Evolutionary conservation across 2,329 filamentous ascomycete genomes (phyloP).

Genomic region (Decorospora gaudefroyi): DNA sequence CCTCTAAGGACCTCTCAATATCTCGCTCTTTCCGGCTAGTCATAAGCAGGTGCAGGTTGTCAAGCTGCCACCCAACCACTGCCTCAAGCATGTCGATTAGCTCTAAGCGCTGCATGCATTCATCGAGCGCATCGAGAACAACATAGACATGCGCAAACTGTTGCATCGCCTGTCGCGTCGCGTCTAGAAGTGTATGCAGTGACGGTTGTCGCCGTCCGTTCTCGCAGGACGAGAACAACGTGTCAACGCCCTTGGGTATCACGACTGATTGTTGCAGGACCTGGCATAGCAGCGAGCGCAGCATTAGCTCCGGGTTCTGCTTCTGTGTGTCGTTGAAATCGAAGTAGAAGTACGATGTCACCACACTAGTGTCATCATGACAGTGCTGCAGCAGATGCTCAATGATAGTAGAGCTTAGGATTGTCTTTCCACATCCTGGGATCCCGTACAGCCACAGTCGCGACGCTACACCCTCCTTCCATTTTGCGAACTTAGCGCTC

Average conservation of each 20-base stretch:
- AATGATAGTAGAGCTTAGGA: conserved; percentile 49
- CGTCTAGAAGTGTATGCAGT: conserved; percentile 24
- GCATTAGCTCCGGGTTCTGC: conserved; percentile 40
- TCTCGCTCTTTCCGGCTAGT: conserved; percentile 39
- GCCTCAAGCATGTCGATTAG: conserved; percentile 29
- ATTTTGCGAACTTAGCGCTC: conserved; percentile 30
- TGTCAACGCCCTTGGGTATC: conserved; percentile 25
- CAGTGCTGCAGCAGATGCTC: conserved; percentile 31
- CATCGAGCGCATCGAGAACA: conserved; percentile 39
- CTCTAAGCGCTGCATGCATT: conserved; percentile 29
- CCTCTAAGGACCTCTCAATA: conserved; percentile 30
- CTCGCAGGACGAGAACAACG: conserved; percentile 31
- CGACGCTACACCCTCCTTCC: conserved; percentile 38
- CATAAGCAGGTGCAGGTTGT: conserved; percentile 32
- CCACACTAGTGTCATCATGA: conserved; percentile 8
- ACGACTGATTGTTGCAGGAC: conserved; percentile 28
- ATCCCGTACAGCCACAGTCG: conserved; percentile 50
- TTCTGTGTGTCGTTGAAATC: conserved; percentile 49
- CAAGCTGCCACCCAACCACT: conserved; percentile 27
- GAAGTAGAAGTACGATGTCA: conserved; percentile 37
- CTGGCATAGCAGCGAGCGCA: conserved; percentile 49
- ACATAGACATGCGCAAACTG: conserved; percentile 24
- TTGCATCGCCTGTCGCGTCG: conserved; percentile 31
- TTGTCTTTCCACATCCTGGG: conserved; percentile 52
- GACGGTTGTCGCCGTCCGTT: conserved; percentile 32